Evolutionary conservation across 495 filamentous ascomycete genomes (phyloP).

Genomic region (Clavariopsis aquatica): DNA sequence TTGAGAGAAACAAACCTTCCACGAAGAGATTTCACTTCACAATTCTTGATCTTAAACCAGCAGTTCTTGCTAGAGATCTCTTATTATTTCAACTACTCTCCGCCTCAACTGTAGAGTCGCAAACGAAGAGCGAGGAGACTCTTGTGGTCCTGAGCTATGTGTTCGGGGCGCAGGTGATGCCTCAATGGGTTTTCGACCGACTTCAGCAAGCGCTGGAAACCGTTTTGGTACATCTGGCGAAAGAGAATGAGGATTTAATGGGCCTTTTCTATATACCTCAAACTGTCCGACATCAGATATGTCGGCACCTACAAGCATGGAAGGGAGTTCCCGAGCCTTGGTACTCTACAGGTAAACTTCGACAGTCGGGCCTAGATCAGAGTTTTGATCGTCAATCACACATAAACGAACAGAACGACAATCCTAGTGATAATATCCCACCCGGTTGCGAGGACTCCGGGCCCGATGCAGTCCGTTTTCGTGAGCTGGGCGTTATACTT

Average conservation of each 20-base stretch:
- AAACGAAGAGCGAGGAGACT: not conserved
- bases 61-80: constrained; percentile 4
- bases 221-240: not conserved
- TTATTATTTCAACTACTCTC: not conserved
- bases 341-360: not conserved
- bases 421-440: not conserved
- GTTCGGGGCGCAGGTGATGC: not conserved
- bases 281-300: not conserved
- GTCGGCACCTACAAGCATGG: not conserved
- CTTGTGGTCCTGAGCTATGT: not conserved
- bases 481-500: not conserved
- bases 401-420: not conserved
- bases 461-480: not conserved
- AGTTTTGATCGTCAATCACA: not conserved
- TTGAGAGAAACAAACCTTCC: not conserved
- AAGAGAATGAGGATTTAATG: not conserved
- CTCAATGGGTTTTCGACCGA: not conserved
- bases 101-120: not conserved
- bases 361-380: not conserved
- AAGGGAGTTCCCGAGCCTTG: not conserved
- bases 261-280: not conserved
- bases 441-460: not conserved
- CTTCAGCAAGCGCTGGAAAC: not conserved
- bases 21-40: not conserved
- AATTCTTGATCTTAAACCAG: not conserved